These are phyloP conservation scores for Talaromyces atroroseus DNA, from an alignment of 2,329 filamentous ascomycete genomes.

Conservation along the genomic window DNA sequence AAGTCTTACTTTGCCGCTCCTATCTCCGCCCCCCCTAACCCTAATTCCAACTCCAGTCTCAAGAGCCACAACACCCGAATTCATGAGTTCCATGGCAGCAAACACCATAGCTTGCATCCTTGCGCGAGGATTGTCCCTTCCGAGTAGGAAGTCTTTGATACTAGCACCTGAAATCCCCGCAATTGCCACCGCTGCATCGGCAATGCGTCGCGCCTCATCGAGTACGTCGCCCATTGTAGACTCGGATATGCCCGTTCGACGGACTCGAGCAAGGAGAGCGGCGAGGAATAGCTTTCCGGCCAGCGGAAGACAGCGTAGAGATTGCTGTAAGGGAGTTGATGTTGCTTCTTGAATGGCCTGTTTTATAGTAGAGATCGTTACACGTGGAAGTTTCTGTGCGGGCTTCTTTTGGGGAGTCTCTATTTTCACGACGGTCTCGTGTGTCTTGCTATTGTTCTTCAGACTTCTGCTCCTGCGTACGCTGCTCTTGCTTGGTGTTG, in stretches of 20 bases:
- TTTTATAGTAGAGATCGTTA: conserved; percentile 91
- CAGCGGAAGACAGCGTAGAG: conserved; percentile 74
- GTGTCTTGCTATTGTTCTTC: conserved; percentile 10
- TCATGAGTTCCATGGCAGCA: conserved; percentile 76
- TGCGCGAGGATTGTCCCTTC: conserved; percentile 30
- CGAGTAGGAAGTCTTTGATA: conserved; percentile 58
- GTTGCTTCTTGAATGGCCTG: conserved; percentile 93
- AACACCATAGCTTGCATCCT: conserved; percentile 58
- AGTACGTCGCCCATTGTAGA: conserved; percentile 83
- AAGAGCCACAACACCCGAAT: conserved; percentile 80
- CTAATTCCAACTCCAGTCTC: conserved; percentile 46
- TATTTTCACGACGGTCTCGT: conserved; percentile 9
- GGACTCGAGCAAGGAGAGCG: conserved; percentile 70
- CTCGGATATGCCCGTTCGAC: conserved; percentile 79
- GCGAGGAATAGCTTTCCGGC: conserved; percentile 80
- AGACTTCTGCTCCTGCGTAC: conserved; percentile 24
- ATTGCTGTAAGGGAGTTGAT: conserved; percentile 84
- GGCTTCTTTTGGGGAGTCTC: conserved; percentile 13
- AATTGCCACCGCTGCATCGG: conserved; percentile 36
- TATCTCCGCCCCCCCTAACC: conserved; percentile 58
- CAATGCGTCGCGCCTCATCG: conserved; percentile 73
- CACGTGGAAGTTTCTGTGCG: conserved; percentile 45
- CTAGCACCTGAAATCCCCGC: conserved; percentile 51
- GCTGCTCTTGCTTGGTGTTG: conserved; percentile 41
- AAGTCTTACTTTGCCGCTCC: conserved; percentile 80